Evolutionary conservation across 495 filamentous ascomycete species (phyloP).

Genomic region (Terfezia claveryi): DNA sequence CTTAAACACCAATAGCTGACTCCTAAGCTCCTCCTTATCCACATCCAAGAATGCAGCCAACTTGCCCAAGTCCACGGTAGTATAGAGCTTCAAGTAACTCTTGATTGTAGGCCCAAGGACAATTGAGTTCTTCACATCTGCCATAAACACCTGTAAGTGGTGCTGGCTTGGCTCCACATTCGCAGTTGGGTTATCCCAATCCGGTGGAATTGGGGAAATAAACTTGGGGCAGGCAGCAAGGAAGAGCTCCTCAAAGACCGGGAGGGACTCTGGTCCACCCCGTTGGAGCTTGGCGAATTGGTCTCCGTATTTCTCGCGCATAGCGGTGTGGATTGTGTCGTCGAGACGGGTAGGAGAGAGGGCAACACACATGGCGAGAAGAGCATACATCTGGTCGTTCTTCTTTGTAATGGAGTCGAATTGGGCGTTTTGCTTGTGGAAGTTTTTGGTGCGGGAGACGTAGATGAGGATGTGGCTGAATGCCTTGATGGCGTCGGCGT

Average conservation of each 20-base stretch:
- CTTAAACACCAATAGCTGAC: constrained; percentile 89
- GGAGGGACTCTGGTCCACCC: constrained; percentile 80
- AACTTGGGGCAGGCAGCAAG: constrained; percentile 91
- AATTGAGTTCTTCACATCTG: constrained; percentile 95
- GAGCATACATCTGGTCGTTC: constrained; percentile 98
- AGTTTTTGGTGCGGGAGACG: constrained; percentile 97
- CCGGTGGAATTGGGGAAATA: constrained; percentile 88
- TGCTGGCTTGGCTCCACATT: constrained; percentile 96
- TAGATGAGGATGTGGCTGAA: constrained; percentile 99
- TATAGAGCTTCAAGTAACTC: constrained; percentile 97
- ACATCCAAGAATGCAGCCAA: constrained; percentile 91
- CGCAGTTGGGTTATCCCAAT: constrained; percentile 83
- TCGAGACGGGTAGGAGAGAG: constrained; percentile 92
- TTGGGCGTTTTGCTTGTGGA: constrained; percentile 86
- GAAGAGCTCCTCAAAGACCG: constrained; percentile 95
- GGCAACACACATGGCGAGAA: constrained; percentile 95
- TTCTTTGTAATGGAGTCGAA: constrained; percentile 98
- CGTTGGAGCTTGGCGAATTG: constrained; percentile 88
- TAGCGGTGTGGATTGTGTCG: constrained; percentile 94
- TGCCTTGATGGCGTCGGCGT: constrained; percentile 96
- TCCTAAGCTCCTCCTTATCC: constrained; percentile 71
- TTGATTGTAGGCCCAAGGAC: constrained; percentile 77
- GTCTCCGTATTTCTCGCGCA: constrained; percentile 96
- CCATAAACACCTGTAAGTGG: constrained; percentile 94
- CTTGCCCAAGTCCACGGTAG: constrained; percentile 97